Percentiles rank a stretch among this genome's conserved stretches.
Evolutionary conservation across 208 protist genomes (phyloP).

Genomic region (Angomonas deanei): DNA sequence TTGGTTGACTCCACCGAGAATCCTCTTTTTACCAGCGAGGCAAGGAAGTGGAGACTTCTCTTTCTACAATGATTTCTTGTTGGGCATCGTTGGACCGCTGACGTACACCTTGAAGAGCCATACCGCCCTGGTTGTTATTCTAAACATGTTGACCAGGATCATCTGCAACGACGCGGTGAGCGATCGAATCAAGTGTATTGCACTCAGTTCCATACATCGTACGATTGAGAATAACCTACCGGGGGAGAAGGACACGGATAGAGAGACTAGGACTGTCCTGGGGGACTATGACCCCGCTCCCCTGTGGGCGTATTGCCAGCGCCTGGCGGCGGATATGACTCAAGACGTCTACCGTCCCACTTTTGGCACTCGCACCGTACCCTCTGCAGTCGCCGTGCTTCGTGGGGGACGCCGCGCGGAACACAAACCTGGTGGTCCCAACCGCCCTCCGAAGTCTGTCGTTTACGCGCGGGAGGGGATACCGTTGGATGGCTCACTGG

Average conservation of each 20-base stretch:
- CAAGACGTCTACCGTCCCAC: slow-evolving; percentile 17
- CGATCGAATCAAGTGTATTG: slow-evolving; percentile 34
- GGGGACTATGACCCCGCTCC: slow-evolving; percentile 22
- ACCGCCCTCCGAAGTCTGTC: slow-evolving; percentile 13
- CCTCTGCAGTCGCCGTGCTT: slow-evolving; percentile 17
- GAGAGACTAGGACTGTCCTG: not conserved
- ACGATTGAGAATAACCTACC: too few relatives aligned
- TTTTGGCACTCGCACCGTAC: slow-evolving; percentile 20
- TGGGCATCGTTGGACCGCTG: slow-evolving; percentile 45
- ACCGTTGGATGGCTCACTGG: slow-evolving; percentile 43
- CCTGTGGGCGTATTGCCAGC: slow-evolving; percentile 35
- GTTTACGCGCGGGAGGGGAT: slow-evolving; percentile 59
- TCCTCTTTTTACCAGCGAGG: slow-evolving; percentile 37
- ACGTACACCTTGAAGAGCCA: slow-evolving; percentile 30
- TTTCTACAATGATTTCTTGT: slow-evolving; percentile 52
- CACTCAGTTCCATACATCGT: slow-evolving; percentile 40
- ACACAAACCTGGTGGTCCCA: slow-evolving; percentile 7
- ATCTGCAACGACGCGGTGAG: slow-evolving; percentile 41
- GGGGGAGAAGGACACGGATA: too few relatives aligned
- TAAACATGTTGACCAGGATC: slow-evolving; percentile 47
- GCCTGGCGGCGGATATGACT: slow-evolving; percentile 8
- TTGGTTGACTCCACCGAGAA: too few relatives aligned
- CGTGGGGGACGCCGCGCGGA: slow-evolving; percentile 34
- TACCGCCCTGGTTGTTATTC: slow-evolving; percentile 22
- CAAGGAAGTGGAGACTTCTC: slow-evolving; percentile 35